Conservation (phyloP, 331 rosid species). For the Acacia pycnantha region DNA sequence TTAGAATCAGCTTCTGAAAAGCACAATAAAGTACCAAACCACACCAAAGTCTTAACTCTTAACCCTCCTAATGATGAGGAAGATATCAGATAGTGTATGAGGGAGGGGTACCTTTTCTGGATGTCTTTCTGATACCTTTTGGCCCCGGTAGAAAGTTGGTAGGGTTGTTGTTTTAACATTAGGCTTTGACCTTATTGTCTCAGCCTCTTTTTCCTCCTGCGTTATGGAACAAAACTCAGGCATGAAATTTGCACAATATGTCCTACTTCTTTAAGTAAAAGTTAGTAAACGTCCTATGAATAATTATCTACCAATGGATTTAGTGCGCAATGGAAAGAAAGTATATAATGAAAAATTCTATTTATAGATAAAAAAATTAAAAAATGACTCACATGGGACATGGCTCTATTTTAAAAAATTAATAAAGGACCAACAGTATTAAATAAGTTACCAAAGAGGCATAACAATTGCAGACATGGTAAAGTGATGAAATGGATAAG, state of each 20-base stretch:
- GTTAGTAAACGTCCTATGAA: not conserved
- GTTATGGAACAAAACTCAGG: conserved; percentile 29
- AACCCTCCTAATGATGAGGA: not conserved
- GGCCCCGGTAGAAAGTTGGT: conserved; percentile 44
- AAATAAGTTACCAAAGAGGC: not conserved
- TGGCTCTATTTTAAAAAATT: not conserved
- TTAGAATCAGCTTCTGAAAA: not conserved
- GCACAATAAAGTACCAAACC: not conserved
- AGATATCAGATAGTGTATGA: not conserved
- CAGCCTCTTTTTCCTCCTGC: conserved; percentile 65
- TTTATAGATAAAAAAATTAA: not conserved
- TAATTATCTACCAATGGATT: conserved; percentile 3
- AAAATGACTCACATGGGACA: not conserved
- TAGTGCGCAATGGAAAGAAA: not conserved
- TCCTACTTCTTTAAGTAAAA: not conserved
- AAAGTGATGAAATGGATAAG: conserved; percentile 19
- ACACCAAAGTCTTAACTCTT: conserved; percentile 3
- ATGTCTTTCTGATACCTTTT: conserved; percentile 47
- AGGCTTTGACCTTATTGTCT: conserved; percentile 44
- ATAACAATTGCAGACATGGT: conserved; percentile 12
- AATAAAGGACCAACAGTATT: not conserved
- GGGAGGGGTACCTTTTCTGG: conserved; percentile 50
- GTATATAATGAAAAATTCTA: not conserved
- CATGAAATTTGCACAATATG: conserved; percentile 20
- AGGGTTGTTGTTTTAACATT: conserved; percentile 60